Evolutionary conservation across 2,329 filamentous ascomycete species (phyloP).

Genomic region (Aureobasidium sp.): DNA sequence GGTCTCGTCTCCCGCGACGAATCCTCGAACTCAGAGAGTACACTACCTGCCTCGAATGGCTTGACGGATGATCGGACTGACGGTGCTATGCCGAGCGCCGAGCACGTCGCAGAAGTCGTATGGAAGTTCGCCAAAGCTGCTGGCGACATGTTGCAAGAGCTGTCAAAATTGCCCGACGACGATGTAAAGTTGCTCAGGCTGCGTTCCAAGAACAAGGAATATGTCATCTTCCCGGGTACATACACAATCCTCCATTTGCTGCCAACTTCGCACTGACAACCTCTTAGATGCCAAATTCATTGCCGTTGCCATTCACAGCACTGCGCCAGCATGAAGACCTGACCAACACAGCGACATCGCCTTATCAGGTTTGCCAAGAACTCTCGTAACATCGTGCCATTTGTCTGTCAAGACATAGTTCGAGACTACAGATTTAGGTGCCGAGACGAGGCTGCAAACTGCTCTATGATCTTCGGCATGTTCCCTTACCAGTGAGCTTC

Average conservation of each 20-base stretch:
- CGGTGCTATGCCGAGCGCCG: slow-evolving; percentile 46
- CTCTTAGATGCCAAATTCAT: slow-evolving; percentile 61
- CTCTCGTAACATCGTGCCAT: background rate
- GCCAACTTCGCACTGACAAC: background rate
- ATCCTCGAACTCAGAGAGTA: slow-evolving; percentile 35
- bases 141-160: slow-evolving; percentile 59
- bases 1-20: slow-evolving; percentile 57
- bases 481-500: slow-evolving; percentile 55
- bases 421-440: background rate
- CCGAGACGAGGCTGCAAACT: background rate
- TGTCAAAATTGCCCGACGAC: slow-evolving; percentile 66
- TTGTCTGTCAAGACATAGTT: background rate
- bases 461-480: background rate
- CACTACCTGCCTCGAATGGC: slow-evolving; percentile 16
- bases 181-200: slow-evolving; percentile 68
- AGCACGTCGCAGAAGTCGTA: slow-evolving; percentile 67
- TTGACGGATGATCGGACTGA: slow-evolving; percentile 17
- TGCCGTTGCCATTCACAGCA: slow-evolving; percentile 72
- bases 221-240: slow-evolving; percentile 66
- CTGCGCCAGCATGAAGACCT: slow-evolving; percentile 51
- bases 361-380: background rate
- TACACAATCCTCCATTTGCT: background rate
- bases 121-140: slow-evolving; percentile 67
- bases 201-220: slow-evolving; percentile 75
- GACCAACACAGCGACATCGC: background rate